Evolutionary conservation across 2,329 filamentous ascomycete species (phyloP).

Genomic region (Colletotrichum filicis): DNA sequence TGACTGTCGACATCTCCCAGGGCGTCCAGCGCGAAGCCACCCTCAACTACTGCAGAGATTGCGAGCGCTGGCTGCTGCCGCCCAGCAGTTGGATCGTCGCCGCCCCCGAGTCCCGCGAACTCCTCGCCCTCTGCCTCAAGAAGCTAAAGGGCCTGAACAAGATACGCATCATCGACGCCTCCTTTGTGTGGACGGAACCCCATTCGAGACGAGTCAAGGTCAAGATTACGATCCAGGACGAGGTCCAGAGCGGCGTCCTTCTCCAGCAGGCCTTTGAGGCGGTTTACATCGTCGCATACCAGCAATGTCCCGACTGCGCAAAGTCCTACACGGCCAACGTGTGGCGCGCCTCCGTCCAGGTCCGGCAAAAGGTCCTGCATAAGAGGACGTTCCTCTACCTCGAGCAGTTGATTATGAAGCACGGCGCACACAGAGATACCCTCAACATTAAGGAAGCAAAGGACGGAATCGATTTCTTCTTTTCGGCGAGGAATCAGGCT

Average conservation of each 20-base stretch:
- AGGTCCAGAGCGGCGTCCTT: slow-evolving; percentile 70
- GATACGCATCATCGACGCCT: slow-evolving; percentile 93
- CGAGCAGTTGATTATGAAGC: slow-evolving; percentile 96
- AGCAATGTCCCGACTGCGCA: slow-evolving; percentile 94
- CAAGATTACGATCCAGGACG: slow-evolving; percentile 91
- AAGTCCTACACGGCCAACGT: slow-evolving; percentile 98
- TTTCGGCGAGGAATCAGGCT: slow-evolving; percentile 87
- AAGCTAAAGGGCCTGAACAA: slow-evolving; percentile 88
- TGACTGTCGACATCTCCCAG: slow-evolving; percentile 91
- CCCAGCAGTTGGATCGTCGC: slow-evolving; percentile 89
- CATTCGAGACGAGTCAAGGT: slow-evolving; percentile 93
- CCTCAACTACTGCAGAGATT: slow-evolving; percentile 92
- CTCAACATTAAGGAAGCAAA: slow-evolving; percentile 99
- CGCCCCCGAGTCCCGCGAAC: slow-evolving; percentile 86
- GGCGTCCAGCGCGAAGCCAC: slow-evolving; percentile 92
- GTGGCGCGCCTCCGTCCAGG: slow-evolving; percentile 93
- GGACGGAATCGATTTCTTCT: slow-evolving; percentile 97
- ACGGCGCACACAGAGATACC: slow-evolving; percentile 89
- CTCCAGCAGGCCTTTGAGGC: slow-evolving; percentile 97
- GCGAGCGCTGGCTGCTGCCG: slow-evolving; percentile 91
- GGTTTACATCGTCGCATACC: slow-evolving; percentile 87
- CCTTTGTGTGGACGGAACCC: slow-evolving; percentile 98
- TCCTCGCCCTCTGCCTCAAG: slow-evolving; percentile 90
- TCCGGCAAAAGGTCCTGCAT: slow-evolving; percentile 95
- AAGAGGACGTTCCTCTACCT: slow-evolving; percentile 81